Evolutionary conservation across 2,329 filamentous ascomycete species (phyloP), one percentile per base, ranked within the genome.

Genomic region (Cryphonectria nitschkei): DNA sequence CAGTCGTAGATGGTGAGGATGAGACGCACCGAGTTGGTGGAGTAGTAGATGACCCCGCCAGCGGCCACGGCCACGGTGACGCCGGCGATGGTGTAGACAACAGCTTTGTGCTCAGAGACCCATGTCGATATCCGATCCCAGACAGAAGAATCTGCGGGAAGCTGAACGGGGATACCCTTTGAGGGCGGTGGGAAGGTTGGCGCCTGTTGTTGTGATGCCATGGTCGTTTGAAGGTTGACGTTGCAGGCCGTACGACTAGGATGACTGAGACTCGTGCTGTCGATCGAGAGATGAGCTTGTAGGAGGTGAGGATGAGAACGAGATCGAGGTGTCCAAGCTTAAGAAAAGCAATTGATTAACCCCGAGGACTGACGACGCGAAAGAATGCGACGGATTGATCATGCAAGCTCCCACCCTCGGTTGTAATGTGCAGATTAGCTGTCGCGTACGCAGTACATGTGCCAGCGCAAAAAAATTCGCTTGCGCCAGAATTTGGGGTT

Each of bases 41-140:
- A 98, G 86, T 98, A 99, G 79, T 97, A 92, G 60, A 93, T 93
- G 76, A 96, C 95, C 46, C 95, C 95, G 73, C 93, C 93, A 19
- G 94, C 96, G 70, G 97, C 93, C 16, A 71, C 71, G 60, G 98
- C 94, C 64, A 97, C 88, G 68, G 95, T 95, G 72, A 97, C 93
- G 78, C 96, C 96, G 69, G 95, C 96, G 82, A 98, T 93, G 75
- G 96, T 98, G 83, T 98, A 99, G 74, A 97, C 95, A 68, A 95
- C 88, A 64, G 93, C 92, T 85, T 98, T 98, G 84, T 99, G 95
- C 81, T 98, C 95, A 2, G 94, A 93, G 19, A 93, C 94, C 95
- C 96, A 99, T 79, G 86, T 91, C 75, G 94, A 92, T 82, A 98
- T 85, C 78, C 95, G 92, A 81, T 97, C 93, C 94, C 94, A 97